Percentiles rank a stretch among this genome's conserved stretches.
phyloP scores from a whole-genome alignment of 2,329 filamentous ascomycete genomes.

The Colletotrichum chlorophyti region DNA sequence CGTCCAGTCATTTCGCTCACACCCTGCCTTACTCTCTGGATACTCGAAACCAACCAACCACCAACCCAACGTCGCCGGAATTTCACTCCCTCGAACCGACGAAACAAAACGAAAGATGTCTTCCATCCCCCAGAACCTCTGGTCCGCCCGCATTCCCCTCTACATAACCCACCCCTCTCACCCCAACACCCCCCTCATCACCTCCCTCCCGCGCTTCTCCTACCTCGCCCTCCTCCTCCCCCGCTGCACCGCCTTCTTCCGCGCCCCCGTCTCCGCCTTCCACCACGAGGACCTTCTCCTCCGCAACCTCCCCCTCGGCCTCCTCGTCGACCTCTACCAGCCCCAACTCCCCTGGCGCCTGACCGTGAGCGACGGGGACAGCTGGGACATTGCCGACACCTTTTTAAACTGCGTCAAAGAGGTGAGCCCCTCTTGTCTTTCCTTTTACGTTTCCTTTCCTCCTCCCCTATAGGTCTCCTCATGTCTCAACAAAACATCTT shows the following conservation, averaged over 20 bases:
- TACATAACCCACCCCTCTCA: slow-evolving; percentile 58
- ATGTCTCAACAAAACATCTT: not conserved
- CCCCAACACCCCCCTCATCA: slow-evolving; percentile 57
- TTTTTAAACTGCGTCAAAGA: slow-evolving; percentile 72
- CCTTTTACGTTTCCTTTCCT: not conserved
- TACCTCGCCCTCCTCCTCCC: slow-evolving; percentile 65
- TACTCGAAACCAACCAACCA: not conserved
- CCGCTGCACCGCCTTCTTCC: slow-evolving; percentile 60
- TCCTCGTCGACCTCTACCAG: slow-evolving; percentile 64
- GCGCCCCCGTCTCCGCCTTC: slow-evolving; percentile 62
- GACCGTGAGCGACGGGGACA: slow-evolving; percentile 58
- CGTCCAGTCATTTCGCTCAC: not conserved
- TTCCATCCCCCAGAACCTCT: slow-evolving; percentile 55
- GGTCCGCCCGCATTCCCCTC: slow-evolving; percentile 61
- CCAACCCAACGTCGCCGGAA: not conserved
- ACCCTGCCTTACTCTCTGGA: too few species aligned
- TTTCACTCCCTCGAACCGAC: too few species aligned
- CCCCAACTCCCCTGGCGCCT: slow-evolving; percentile 62
- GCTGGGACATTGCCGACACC: slow-evolving; percentile 67
- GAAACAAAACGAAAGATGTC: too few species aligned
- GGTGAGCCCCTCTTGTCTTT: slow-evolving; percentile 41
- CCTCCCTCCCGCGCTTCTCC: slow-evolving; percentile 63
- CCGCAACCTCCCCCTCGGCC: slow-evolving; percentile 59
- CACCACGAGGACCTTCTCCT: slow-evolving; percentile 62
- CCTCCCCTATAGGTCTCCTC: not conserved